phyloP scores from a whole-genome alignment of 2,329 filamentous ascomycete genomes.

The Colletotrichum theobromicola region DNA sequence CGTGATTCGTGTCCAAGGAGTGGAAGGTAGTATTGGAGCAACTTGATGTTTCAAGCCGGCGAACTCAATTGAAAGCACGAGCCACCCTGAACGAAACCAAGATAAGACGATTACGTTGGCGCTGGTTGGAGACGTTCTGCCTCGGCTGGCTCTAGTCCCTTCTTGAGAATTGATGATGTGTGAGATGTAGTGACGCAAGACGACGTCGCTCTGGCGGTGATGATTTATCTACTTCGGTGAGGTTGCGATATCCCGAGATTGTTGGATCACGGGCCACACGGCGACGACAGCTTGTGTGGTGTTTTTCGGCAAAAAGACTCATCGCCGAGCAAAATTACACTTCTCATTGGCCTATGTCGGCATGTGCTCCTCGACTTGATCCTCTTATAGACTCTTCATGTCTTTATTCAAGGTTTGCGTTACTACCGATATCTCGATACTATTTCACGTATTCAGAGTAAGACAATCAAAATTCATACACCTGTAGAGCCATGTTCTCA shows the following conservation, averaged over 20 bases:
- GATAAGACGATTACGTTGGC: not conserved
- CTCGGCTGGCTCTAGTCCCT: not conserved
- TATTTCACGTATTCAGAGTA: slow-evolving; percentile 9
- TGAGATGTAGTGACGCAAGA: not conserved
- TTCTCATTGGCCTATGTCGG: not conserved
- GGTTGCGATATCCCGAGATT: not conserved
- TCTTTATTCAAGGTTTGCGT: slow-evolving; percentile 37
- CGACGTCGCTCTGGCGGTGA: not conserved
- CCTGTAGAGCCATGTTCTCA: not conserved
- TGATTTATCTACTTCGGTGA: not conserved
- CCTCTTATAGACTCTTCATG: slow-evolving; percentile 28
- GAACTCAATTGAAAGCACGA: not conserved
- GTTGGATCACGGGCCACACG: not conserved
- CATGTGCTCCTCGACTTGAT: not conserved
- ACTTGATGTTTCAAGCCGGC: not conserved
- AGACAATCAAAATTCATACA: slow-evolving; percentile 21
- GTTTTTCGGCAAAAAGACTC: not conserved
- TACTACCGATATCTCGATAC: not conserved
- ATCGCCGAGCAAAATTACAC: not conserved
- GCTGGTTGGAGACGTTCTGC: not conserved
- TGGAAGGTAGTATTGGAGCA: not conserved
- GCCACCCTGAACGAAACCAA: not conserved
- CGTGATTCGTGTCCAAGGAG: not conserved
- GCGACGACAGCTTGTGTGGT: not conserved
- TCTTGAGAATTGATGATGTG: rapidly evolving